Evolutionary conservation across 208 protist species (phyloP).

Genomic region (Acanthamoeba healyi): DNA sequence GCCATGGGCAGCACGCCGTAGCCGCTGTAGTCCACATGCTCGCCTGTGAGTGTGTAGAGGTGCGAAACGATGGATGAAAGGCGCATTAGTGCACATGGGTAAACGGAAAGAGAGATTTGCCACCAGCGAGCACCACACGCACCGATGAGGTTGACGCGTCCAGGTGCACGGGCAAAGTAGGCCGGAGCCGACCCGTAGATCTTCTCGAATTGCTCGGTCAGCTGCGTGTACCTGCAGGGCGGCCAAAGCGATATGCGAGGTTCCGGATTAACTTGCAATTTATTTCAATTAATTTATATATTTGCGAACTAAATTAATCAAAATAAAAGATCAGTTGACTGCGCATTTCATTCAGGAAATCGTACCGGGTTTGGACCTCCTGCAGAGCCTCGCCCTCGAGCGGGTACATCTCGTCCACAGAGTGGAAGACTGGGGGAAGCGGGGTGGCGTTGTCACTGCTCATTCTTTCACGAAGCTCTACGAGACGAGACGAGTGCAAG

Average conservation of each 20-base stretch:
- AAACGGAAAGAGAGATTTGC: no score
- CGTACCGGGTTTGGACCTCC: conserved; percentile 2
- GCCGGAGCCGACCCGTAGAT: conserved; percentile 40
- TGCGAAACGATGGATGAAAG: neutral
- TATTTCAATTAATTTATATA: no score
- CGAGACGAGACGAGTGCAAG: no score
- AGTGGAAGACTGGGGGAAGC: neutral
- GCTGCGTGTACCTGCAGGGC: neutral
- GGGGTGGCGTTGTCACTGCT: neutral
- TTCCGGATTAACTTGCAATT: no score
- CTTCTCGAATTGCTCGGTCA: neutral
- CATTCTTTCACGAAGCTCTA: neutral
- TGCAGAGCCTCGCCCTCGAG: conserved; percentile 32
- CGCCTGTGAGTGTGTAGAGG: conserved; percentile 45
- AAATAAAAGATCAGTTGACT: no score
- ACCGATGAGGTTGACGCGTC: conserved; percentile 74
- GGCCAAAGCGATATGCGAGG: no score
- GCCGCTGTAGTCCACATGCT: conserved; percentile 86
- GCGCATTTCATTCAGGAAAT: no score
- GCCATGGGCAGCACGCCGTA: conserved; percentile 82
- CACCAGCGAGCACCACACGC: neutral
- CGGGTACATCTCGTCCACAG: conserved; percentile 34
- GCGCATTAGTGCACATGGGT: neutral
- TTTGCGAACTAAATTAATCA: no score
- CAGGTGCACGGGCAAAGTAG: conserved; percentile 72